Percentiles rank a stretch among this genome's conserved stretches.
Evolutionary conservation across 1,284 basidiomycete species (phyloP).

Genomic region (Polyporus tsugae): DNA sequence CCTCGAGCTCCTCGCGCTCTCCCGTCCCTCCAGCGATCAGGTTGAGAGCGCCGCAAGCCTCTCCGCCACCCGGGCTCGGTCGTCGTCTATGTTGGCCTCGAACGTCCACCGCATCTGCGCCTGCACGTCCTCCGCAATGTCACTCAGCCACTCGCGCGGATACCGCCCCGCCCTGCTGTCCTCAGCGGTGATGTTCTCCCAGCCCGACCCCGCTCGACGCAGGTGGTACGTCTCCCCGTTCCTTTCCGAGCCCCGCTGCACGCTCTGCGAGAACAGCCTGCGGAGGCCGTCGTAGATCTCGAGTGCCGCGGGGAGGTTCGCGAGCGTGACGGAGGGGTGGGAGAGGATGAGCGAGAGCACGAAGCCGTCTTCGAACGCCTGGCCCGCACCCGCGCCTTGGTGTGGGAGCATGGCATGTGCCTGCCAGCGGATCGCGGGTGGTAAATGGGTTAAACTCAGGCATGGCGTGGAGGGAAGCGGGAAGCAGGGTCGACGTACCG

Average conservation of each 20-base stretch:
- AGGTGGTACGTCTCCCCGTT: slow-evolving; percentile 11
- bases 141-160: slow-evolving; percentile 9
- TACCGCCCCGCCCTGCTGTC: slow-evolving; percentile 17
- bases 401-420: slow-evolving; percentile 42
- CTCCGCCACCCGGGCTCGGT: not conserved
- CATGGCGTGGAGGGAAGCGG: slow-evolving; percentile 13
- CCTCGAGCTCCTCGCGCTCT: too few relatives aligned
- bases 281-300: slow-evolving; percentile 25
- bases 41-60: not conserved
- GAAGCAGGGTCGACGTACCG: slow-evolving; percentile 31
- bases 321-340: slow-evolving; percentile 4
- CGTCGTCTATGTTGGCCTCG: not conserved
- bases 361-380: slow-evolving; percentile 44
- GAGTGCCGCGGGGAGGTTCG: slow-evolving; percentile 9
- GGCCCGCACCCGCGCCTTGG: slow-evolving; percentile 49
- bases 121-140: slow-evolving; percentile 6
- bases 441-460: not conserved
- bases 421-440: slow-evolving; percentile 6
- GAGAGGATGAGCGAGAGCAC: slow-evolving; percentile 23
- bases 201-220: not conserved
- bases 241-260: slow-evolving; percentile 17
- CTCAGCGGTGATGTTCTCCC: slow-evolving; percentile 14
- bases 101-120: not conserved
- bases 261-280: slow-evolving; percentile 24
- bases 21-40: too few relatives aligned